Base-by-base conservation (phyloP, 352 stramenopile genomes). In the Pythium insidiosum region DNA sequence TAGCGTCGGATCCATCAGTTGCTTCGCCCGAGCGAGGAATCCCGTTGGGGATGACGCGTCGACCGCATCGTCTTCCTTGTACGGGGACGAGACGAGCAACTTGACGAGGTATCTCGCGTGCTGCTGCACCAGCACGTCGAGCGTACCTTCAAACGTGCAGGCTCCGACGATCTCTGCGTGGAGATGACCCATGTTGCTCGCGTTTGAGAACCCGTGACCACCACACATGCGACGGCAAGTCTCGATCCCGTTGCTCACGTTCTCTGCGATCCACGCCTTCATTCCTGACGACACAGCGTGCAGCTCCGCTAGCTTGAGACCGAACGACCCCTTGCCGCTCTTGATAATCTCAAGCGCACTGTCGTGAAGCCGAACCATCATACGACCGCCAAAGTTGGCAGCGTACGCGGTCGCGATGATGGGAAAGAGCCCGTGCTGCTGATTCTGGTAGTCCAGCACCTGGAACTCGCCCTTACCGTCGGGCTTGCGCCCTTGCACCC, bases 91-190 rank as follows among this genome's bases (percentile, higher is more conserved):
- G 12, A 53, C 42, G n/a, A 63, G 45, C 20, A 51, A 51, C 61
- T 88, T 88, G n/a, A 81, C 25, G 7, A 88, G 49, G 48, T 70
- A 86, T 0, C 66, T 64, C 12, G 63, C 59, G 45, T 86, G 73
- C 31, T 88, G 73, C 44, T 84, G 66, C 21, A 82, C 61, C 22
- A 88, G 59, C 44, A 88, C 73, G 49, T 88, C 72, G 34, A 73
- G 75, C 18, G 73, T 88, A n/a, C 73, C 76, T 66, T 88, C 73
- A 45, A 62, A 82, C 11, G 76, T 88, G 39, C 43, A 66, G 7
- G 67, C 60, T 16, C 68, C 68, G 2, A 84, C 65, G 2, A 50
- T 57, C 47, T 80, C 68, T 33, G 44, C 53, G 34, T 66, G 66
- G 20, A 70, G 44, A 25, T 72, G 61, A 18, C 34, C 34, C 24